Conservation (phyloP, 2,329 filamentous ascomycete species). For the Aureobasidium sp. region DNA sequence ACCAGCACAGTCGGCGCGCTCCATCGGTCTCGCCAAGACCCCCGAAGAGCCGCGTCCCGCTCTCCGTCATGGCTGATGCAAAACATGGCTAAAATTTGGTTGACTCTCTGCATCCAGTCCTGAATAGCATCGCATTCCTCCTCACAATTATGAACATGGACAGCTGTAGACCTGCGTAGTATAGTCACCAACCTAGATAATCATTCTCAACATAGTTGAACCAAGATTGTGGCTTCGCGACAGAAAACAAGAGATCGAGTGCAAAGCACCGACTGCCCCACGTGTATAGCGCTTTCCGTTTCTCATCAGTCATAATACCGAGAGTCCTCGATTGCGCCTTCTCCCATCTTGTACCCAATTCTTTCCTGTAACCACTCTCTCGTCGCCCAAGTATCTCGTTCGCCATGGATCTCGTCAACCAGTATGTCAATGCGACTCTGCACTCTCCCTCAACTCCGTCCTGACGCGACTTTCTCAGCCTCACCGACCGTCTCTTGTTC, state of each 20-base stretch:
- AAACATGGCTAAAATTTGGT: constrained; percentile 11
- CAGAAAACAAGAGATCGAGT: neutral
- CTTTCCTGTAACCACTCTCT: neutral
- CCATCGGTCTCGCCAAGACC: neutral
- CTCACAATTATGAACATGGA: too few relatives aligned
- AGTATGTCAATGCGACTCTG: constrained; percentile 21
- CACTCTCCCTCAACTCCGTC: neutral
- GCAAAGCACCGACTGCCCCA: constrained; percentile 6
- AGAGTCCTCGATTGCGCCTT: neutral
- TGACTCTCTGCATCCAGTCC: neutral
- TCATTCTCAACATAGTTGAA: neutral
- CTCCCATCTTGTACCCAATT: neutral
- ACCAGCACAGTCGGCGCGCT: neutral
- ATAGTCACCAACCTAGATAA: neutral
- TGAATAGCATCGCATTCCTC: neutral
- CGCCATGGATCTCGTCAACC: constrained; percentile 29
- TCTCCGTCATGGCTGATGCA: neutral
- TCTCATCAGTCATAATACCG: constrained; percentile 11
- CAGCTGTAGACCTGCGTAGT: neutral
- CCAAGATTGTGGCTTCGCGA: neutral
- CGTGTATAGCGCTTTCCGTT: constrained; percentile 1
- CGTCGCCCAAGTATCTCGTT: neutral
- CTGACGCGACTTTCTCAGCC: constrained; percentile 42
- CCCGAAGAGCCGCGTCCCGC: neutral
- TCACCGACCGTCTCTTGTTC: constrained; percentile 88